phyloP scores from a whole-genome alignment of 306 rosid genomes.

The Dalbergia cochinchinensis region DNA sequence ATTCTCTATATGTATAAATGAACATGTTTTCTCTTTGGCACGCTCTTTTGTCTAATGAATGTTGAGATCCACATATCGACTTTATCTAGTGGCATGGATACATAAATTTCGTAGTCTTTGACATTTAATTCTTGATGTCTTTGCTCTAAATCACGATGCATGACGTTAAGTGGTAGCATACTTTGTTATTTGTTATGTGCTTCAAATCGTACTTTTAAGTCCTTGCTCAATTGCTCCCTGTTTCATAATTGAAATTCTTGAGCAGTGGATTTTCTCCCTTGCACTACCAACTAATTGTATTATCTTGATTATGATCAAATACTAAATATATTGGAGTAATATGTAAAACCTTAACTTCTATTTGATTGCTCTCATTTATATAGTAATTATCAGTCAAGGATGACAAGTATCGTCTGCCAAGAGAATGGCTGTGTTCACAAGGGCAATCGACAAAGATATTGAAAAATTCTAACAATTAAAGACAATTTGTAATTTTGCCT shows the following conservation, averaged over 20 bases:
- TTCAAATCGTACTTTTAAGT: background rate
- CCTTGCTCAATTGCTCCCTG: background rate
- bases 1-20: background rate
- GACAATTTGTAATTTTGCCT: slow-evolving; percentile 33
- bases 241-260: background rate
- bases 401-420: background rate
- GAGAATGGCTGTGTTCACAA: slow-evolving; percentile 24
- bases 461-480: slow-evolving; percentile 19
- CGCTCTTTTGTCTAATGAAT: slow-evolving; percentile 17
- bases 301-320: slow-evolving; percentile 14
- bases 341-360: slow-evolving; percentile 18
- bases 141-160: background rate
- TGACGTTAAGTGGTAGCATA: slow-evolving; percentile 14
- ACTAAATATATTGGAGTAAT: background rate
- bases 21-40: background rate
- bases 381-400: background rate
- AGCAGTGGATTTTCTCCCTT: slow-evolving; percentile 3
- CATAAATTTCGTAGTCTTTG: background rate
- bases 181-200: background rate
- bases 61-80: slow-evolving; percentile 1
- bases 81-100: slow-evolving; percentile 24
- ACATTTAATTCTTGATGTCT: slow-evolving; percentile 15
- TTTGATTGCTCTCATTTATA: slow-evolving; percentile 27
- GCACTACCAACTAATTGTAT: slow-evolving; percentile 1
- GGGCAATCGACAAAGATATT: slow-evolving; percentile 3